Evolutionary conservation across 768 basidiomycete genomes (phyloP), one percentile per base, ranked within the genome.

Genomic region (Saitozyma podzolica): DNA sequence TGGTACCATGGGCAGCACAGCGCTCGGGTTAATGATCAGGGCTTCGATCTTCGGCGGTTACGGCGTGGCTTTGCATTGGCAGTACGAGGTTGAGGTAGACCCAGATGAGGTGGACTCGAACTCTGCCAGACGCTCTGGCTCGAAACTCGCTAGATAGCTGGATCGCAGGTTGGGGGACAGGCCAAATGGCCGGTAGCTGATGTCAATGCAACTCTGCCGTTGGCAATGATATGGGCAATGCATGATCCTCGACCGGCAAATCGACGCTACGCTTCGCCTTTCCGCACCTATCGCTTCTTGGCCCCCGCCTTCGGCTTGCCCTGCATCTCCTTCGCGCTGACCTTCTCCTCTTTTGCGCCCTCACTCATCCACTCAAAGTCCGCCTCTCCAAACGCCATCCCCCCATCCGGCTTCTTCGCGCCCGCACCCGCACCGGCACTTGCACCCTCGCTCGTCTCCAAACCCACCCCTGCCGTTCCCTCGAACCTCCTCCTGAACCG

Each of bases 401-500:
- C 53, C 47, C 11, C 53, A 59, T 55, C 57, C 53, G 50, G 37
- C 50, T 50, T 43, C 58, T 56, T 45, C 49, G 40, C 55, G 13
- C 16, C 57, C 52, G 37, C 41, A 37, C 40, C 62, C 16, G 9
- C 53, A 10, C 20, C 45, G 20, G 54, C 43, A 11, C 40, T n/a
- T 8, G 50, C 52, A 43, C 16, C 43, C 50, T n/a, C 17, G 42
- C 64, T 58, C 14, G 84, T 83, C 29, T 82, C 89, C 72, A 92
- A 94, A 64, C 83, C 84, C 72, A 85, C 84, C 77, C 83, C 29
- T 29, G 29, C 29, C 48, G 64, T 58, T 11, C 84, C 83, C 29
- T 82, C 89, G 73, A 92, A 94, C 64, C 83, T 84, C 72, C 85
- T 84, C 77, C 83, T 89, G 80, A 91, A 94, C 71, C 91, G 83